phyloP scores from a whole-genome alignment of 805 yeast genomes.

The Wickerhamomyces canadensis region DNA sequence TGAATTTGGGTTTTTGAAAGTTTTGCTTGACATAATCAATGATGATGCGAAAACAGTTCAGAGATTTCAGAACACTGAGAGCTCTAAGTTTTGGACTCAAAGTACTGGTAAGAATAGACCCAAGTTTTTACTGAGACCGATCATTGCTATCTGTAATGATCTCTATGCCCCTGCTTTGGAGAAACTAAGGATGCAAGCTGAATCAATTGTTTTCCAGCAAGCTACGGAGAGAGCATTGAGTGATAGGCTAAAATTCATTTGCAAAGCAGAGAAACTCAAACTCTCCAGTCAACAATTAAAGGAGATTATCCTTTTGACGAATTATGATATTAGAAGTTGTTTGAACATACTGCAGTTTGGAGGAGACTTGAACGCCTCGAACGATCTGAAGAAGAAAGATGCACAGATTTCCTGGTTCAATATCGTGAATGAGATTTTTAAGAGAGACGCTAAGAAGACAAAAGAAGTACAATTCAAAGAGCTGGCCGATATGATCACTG shows the following conservation, averaged over 20 bases:
- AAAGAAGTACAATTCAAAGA: constrained; percentile 43
- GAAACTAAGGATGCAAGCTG: constrained; percentile 66
- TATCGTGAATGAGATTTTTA: constrained; percentile 57
- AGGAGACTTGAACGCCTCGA: constrained; percentile 13
- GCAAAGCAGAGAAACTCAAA: constrained; percentile 46
- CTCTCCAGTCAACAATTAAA: constrained; percentile 47
- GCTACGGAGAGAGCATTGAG: constrained; percentile 45
- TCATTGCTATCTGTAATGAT: constrained; percentile 90
- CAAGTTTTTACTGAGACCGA: constrained; percentile 65
- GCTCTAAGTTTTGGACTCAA: constrained; percentile 21
- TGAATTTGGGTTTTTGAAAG: constrained; percentile 57
- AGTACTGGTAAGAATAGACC: constrained; percentile 28
- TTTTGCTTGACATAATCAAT: constrained; percentile 49
- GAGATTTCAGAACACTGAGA: constrained; percentile 22
- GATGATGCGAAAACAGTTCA: constrained; percentile 52
- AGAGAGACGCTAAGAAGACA: constrained; percentile 38
- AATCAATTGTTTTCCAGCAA: constrained; percentile 59
- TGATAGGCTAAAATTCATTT: constrained; percentile 45
- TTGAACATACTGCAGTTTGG: constrained; percentile 75
- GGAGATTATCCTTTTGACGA: constrained; percentile 63
- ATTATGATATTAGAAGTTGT: constrained; percentile 83
- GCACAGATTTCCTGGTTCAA: constrained; percentile 59
- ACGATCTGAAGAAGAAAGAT: constrained; percentile 45
- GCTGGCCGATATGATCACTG: constrained; percentile 41
- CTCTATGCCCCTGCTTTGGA: constrained; percentile 72